Evolutionary conservation across 2,329 filamentous ascomycete genomes (phyloP), one percentile per base, ranked within the genome.

Genomic region (Fusarium continuum): DNA sequence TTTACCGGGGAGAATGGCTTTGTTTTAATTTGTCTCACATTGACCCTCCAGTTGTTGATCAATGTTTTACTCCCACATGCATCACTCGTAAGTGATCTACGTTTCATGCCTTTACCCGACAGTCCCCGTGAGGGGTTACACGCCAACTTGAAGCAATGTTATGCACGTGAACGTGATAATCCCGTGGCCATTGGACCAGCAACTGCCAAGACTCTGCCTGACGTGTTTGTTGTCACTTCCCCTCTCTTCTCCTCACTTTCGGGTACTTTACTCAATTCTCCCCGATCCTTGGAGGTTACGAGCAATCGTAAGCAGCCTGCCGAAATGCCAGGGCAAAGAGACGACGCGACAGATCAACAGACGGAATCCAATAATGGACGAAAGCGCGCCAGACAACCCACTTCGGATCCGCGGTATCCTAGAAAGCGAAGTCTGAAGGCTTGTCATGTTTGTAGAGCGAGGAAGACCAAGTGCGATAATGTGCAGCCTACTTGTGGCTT

Each of bases 401-500:
- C 54, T 7, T 65, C 67, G 6, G 69, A 71, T 44, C 23, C 55
- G 5, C 59, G 60, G 8, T 71, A 71, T 38, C 69, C 69, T 10
- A 61, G 76, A 11, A 77, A 75, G 54, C 68, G 75, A 17, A 75
- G 74, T 25, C 60, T 75, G 8, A 71, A 67, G 20, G 76, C 75
- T 5, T 78, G 76, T 26, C 70, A 75, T 50, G 72, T 75, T 3
- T 77, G 76, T 65, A 73, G 76, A 3, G 70, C 70, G 6, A 62
- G 75, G 9, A 75, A 76, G 57, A 77, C 74, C 19, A 77, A 77
- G 46, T 77, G 76, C 59, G 76, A 77, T 51, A 77, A 77, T 49
- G 68, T 70, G 8, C 72, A 73, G 34, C 76, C 75, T 4, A 70
- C 71, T 0, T 77, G 75, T 51, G 75, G 75, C 8, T 77, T 76